phyloP scores from a whole-genome alignment of 208 protist genomes.

The Leishmania amazonensis region DNA sequence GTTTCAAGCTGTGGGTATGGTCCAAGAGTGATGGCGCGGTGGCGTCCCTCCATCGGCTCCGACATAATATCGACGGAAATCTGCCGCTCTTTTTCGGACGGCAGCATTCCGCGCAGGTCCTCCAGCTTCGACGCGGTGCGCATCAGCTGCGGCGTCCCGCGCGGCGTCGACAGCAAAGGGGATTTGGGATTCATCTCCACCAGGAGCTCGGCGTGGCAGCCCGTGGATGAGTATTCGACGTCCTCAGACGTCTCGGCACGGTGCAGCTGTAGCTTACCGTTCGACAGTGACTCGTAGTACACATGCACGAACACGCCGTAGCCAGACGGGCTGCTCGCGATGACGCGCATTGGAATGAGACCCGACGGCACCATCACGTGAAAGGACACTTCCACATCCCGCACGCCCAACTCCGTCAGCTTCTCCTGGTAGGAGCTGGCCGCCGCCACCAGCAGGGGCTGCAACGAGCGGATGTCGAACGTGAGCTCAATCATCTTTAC shows the following conservation, averaged over 20 bases:
- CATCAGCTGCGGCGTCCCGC: constrained; percentile 13
- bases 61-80: background rate
- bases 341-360: constrained; percentile 86
- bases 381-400: constrained; percentile 86
- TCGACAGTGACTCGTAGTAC: constrained; percentile 83
- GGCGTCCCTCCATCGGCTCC: constrained; percentile 15
- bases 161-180: constrained; percentile 8
- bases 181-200: constrained; percentile 33
- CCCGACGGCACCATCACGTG: constrained; percentile 48
- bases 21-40: constrained; percentile 27
- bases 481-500: constrained; percentile 86
- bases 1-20: constrained; percentile 78
- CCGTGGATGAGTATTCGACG: constrained; percentile 33
- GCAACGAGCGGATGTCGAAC: constrained; percentile 62
- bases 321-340: constrained; percentile 78
- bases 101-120: constrained; percentile 36
- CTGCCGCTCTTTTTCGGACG: constrained; percentile 29
- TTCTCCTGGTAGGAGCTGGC: constrained; percentile 62
- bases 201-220: constrained; percentile 40
- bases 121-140: constrained; percentile 40
- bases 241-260: constrained; percentile 79
- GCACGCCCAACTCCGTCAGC: constrained; percentile 66
- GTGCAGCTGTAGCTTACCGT: constrained; percentile 53
- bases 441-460: constrained; percentile 49
- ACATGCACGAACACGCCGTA: constrained; percentile 76